Percentiles rank a stretch among this genome's conserved stretches.
phyloP scores from a whole-genome alignment of 306 rosid genomes.

The Lathyrus tuberosus region DNA sequence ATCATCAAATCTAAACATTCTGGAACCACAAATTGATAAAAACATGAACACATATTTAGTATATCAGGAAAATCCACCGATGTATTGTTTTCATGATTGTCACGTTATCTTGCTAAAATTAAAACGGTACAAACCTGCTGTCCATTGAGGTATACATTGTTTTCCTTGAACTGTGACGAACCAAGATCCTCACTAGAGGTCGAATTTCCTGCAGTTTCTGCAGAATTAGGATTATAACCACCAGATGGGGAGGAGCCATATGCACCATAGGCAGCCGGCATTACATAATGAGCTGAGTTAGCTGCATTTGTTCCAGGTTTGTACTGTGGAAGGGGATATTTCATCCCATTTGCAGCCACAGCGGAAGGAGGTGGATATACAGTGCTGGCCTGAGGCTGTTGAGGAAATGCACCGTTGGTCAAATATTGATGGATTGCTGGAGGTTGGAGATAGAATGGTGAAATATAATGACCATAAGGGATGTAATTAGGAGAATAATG shows the following conservation, averaged over 20 bases:
- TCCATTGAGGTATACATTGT: constrained; percentile 77
- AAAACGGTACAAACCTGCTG: constrained; percentile 74
- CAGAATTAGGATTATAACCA: constrained; percentile 76
- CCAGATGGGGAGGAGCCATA: constrained; percentile 79
- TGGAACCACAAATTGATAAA: neutral
- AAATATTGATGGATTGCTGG: constrained; percentile 86
- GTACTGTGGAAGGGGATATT: constrained; percentile 89
- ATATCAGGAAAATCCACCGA: neutral
- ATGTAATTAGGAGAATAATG: constrained; percentile 89
- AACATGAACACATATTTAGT: neutral
- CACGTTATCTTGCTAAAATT: constrained; percentile 6
- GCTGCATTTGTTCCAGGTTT: constrained; percentile 80
- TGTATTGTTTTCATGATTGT: constrained; percentile 11
- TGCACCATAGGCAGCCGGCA: constrained; percentile 77
- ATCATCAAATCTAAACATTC: constrained; percentile 24
- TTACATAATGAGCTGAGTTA: constrained; percentile 72
- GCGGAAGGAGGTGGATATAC: constrained; percentile 77
- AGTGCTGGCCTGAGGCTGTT: constrained; percentile 83
- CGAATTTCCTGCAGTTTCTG: constrained; percentile 67
- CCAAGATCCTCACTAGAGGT: constrained; percentile 75
- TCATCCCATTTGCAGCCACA: constrained; percentile 70
- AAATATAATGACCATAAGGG: constrained; percentile 79
- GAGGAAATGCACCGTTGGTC: constrained; percentile 92
- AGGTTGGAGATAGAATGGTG: constrained; percentile 83
- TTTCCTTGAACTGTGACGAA: constrained; percentile 90